Evolutionary conservation across 805 yeast species (phyloP).

Genomic region (Kodamaea restingae): DNA sequence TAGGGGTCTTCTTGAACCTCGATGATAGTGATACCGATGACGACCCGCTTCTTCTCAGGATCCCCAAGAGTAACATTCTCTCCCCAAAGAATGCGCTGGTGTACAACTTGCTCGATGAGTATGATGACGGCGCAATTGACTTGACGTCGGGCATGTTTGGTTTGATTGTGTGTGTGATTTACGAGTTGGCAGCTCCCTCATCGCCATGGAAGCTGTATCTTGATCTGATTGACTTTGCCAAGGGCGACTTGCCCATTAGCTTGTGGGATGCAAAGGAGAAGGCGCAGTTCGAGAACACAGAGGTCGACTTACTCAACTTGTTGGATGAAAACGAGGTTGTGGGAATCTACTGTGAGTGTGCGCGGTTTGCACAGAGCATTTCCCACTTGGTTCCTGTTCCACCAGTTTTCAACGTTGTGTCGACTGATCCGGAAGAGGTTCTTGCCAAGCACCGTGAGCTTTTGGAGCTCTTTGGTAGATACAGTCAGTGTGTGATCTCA

Average conservation of each 20-base stretch:
- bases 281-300: constrained; percentile 52
- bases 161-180: constrained; percentile 63
- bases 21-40: constrained; percentile 32
- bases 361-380: constrained; percentile 37
- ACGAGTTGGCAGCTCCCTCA: constrained; percentile 53
- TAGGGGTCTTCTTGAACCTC: constrained; percentile 63
- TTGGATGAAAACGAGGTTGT: constrained; percentile 45
- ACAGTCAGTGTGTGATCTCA: constrained; percentile 60
- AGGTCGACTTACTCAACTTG: constrained; percentile 56
- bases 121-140: constrained; percentile 32
- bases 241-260: constrained; percentile 51
- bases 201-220: constrained; percentile 85
- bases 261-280: constrained; percentile 58
- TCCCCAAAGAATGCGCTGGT: constrained; percentile 58
- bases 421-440: constrained; percentile 16
- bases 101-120: constrained; percentile 63
- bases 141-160: constrained; percentile 54
- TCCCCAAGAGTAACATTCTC: constrained; percentile 59
- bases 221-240: constrained; percentile 42
- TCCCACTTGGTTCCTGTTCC: constrained; percentile 33
- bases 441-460: constrained; percentile 15
- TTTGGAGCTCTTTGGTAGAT: constrained; percentile 50
- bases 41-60: constrained; percentile 44
- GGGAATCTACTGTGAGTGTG: constrained; percentile 36
- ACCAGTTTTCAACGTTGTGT: constrained; percentile 22